These are phyloP conservation scores for Lophiotrema nucula DNA, from an alignment of 495 filamentous ascomycete species.

Conservation along the genomic window DNA sequence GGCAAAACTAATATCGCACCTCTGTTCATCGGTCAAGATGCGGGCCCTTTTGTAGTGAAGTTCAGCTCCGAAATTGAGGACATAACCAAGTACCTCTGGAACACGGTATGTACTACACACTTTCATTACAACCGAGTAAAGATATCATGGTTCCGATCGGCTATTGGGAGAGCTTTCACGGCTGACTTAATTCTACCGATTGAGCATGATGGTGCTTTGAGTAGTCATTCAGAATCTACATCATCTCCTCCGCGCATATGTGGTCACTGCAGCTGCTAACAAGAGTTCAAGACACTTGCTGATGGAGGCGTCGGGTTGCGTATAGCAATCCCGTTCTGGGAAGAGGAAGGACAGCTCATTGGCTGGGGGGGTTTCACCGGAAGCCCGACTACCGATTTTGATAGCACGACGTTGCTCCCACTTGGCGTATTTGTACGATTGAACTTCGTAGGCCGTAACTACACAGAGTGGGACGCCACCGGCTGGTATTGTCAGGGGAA, in stretches of 20 bases:
- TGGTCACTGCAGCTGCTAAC: no score
- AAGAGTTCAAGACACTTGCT: not conserved
- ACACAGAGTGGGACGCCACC: slow-evolving; percentile 47
- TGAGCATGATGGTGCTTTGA: no score
- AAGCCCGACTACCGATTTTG: slow-evolving; percentile 39
- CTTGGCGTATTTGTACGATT: slow-evolving; percentile 46
- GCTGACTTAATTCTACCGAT: no score
- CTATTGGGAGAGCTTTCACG: no score
- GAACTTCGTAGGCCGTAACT: slow-evolving; percentile 51
- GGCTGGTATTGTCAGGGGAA: slow-evolving; percentile 53
- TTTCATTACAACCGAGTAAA: no score
- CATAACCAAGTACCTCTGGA: slow-evolving; percentile 44
- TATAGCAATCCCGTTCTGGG: slow-evolving; percentile 27
- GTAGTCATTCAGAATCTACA: no score
- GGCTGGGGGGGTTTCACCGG: slow-evolving; percentile 48
- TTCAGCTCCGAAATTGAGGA: slow-evolving; percentile 41
- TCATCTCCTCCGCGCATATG: no score
- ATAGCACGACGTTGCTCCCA: slow-evolving; percentile 45
- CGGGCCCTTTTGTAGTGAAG: slow-evolving; percentile 34
- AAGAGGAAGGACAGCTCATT: slow-evolving; percentile 46
- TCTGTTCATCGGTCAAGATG: slow-evolving; percentile 21
- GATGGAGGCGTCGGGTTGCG: not conserved
- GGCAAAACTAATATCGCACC: slow-evolving; percentile 5
- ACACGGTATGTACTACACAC: slow-evolving; percentile 21
- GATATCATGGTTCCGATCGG: no score